phyloP scores from a whole-genome alignment of 441 rosid genomes.

The Hura crepitans region DNA sequence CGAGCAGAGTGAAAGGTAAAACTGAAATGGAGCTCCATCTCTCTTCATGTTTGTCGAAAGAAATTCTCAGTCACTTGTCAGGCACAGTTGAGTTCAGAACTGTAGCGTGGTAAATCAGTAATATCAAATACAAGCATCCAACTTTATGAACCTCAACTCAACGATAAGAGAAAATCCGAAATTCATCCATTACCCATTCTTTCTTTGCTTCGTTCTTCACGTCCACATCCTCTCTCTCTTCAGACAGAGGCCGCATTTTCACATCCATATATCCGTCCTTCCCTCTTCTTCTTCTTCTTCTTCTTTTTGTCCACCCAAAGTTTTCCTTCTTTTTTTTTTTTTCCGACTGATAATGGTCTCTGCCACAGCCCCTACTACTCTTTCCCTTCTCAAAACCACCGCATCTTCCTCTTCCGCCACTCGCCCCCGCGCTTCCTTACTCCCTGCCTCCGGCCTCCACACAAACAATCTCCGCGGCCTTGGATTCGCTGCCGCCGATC shows the following conservation, averaged over 20 bases:
- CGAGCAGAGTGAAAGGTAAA: background rate
- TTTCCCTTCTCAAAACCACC: constrained; percentile 54
- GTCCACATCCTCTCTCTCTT: constrained; percentile 29
- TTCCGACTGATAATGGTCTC: constrained; percentile 42
- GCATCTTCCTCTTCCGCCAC: constrained; percentile 30
- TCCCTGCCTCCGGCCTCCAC: constrained; percentile 37
- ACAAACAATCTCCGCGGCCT: constrained; percentile 32
- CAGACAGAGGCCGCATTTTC: background rate
- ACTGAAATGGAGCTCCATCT: background rate
- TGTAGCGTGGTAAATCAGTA: background rate
- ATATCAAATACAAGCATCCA: constrained; percentile 24
- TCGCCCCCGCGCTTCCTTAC: constrained; percentile 37
- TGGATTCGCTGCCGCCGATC: constrained; percentile 53
- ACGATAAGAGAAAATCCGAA: constrained; percentile 48
- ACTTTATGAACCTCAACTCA: constrained; percentile 46
- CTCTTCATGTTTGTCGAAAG: no score
- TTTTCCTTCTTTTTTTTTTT: background rate
- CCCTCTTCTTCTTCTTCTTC: background rate
- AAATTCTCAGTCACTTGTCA: no score
- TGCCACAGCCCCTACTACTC: constrained; percentile 49
- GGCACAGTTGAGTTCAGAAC: no score
- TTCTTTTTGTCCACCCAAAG: background rate
- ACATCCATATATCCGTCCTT: constrained; percentile 2
- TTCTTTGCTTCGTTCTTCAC: constrained; percentile 21
- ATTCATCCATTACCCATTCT: constrained; percentile 29